Evolutionary conservation across 306 rosid species (phyloP).

Genomic region (Vigna trinervia): DNA sequence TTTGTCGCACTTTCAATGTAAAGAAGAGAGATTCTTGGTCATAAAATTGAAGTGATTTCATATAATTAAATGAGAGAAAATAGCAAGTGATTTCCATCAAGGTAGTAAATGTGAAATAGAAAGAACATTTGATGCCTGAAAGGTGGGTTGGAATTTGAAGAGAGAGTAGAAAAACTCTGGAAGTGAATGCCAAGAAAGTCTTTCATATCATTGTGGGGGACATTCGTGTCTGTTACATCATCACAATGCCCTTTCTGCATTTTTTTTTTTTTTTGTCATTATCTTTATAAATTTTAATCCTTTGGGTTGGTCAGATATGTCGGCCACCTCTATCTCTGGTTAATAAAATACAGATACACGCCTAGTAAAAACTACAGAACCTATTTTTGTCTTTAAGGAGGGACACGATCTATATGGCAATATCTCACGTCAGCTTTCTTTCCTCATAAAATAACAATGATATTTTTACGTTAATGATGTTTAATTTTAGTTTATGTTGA

Average conservation of each 20-base stretch:
- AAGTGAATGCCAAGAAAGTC: too few relatives aligned
- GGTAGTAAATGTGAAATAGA: neutral
- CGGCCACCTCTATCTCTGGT: neutral
- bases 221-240: neutral
- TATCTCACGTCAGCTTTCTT: conserved; percentile 15
- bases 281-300: neutral
- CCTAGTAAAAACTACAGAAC: conserved; percentile 25
- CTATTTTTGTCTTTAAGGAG: conserved; percentile 15
- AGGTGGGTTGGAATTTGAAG: too few relatives aligned
- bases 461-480: neutral
- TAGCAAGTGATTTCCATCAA: conserved; percentile 2
- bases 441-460: conserved; percentile 2
- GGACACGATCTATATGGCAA: neutral
- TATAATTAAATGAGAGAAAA: neutral
- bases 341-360: neutral
- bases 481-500: too few relatives aligned
- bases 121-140: conserved; percentile 13
- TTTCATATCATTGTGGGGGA: neutral
- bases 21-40: conserved; percentile 21
- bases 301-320: conserved; percentile 28
- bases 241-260: neutral
- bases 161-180: too few relatives aligned
- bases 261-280: neutral
- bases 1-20: conserved; percentile 16
- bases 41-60: conserved; percentile 18